Evolutionary conservation across 2,329 filamentous ascomycete genomes (phyloP), one percentile per base, ranked within the genome.

Genomic region (Xylaria polymorpha): DNA sequence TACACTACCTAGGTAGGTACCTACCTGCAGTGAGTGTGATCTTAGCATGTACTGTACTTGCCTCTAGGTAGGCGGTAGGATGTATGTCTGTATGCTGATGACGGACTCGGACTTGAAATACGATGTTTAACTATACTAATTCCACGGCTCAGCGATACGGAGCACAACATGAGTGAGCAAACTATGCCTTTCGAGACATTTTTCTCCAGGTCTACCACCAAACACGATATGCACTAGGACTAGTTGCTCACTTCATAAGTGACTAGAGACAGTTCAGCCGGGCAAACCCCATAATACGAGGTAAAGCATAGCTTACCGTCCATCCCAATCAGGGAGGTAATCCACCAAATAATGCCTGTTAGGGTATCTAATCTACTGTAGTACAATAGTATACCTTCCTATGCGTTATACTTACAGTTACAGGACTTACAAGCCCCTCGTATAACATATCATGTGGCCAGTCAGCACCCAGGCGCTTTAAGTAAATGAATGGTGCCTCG

Each of bases 221-320:
- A 20, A 60, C 44, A 59, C 43, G 62, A 64, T 15, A 53, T 29
- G 9, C 48, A 60, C 37, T 43, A 53, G 39, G 32, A 46, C 25
- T 61, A 61, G 37, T 12, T 12, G 35, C 55, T 44, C 35, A 41
- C 44, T 3, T 50, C 37, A 44, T 44, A 15, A 48, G 37, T 9
- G 18, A 43, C n/a, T 39, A 29, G 35, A 32, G 41, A 37, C n/a
- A 10, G 7, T 59, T 61, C 29, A 48, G 29, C 44, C 25, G 29
- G 29, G 37, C 22, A 55, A 55, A 44, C 9, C 25, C 37, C 20
- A 50, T 35, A 41, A 61, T 61, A 66, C 64, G 64, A 66, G 64
- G 39, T 64, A 37, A 59, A n/a, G 25, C 41, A 44, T 44, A 10
- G 29, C 43, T 44, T 51, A 35, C 61, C 46, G 18, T 43, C 20